These are phyloP conservation scores for Psilocybe cubensis DNA, from an alignment of 768 basidiomycete genomes.

Conservation along the genomic window DNA sequence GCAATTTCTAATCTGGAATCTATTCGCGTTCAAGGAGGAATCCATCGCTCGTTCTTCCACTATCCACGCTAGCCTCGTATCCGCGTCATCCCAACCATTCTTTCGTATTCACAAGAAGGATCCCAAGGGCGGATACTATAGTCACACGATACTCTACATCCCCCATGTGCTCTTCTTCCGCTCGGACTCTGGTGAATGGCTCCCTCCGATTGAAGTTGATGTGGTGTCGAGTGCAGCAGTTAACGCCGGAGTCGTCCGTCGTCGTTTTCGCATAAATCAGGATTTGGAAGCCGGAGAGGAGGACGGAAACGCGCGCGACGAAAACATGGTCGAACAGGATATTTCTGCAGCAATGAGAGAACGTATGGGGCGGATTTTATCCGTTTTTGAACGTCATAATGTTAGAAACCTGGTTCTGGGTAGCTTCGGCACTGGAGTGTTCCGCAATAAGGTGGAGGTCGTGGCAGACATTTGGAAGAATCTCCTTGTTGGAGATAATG, in stretches of 20 bases:
- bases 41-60: slow-evolving; percentile 75
- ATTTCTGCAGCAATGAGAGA: slow-evolving; percentile 58
- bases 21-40: slow-evolving; percentile 55
- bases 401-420: slow-evolving; percentile 65
- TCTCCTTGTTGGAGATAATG: not conserved
- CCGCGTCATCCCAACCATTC: slow-evolving; percentile 54
- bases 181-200: slow-evolving; percentile 58
- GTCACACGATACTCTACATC: slow-evolving; percentile 74
- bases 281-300: too few species aligned
- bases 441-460: slow-evolving; percentile 57
- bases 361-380: slow-evolving; percentile 69
- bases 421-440: slow-evolving; percentile 80
- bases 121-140: slow-evolving; percentile 59
- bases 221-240: slow-evolving; percentile 71
- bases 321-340: slow-evolving; percentile 21
- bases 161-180: slow-evolving; percentile 62
- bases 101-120: slow-evolving; percentile 56
- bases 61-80: slow-evolving; percentile 62
- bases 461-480: slow-evolving; percentile 62
- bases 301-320: slow-evolving; percentile 18
- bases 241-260: slow-evolving; percentile 53
- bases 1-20: not conserved
- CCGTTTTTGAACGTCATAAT: slow-evolving; percentile 61
- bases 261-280: too few species aligned
- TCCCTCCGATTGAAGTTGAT: slow-evolving; percentile 60